Evolutionary conservation across 768 basidiomycete species (phyloP).

Genomic region (Lactarius indigo): DNA sequence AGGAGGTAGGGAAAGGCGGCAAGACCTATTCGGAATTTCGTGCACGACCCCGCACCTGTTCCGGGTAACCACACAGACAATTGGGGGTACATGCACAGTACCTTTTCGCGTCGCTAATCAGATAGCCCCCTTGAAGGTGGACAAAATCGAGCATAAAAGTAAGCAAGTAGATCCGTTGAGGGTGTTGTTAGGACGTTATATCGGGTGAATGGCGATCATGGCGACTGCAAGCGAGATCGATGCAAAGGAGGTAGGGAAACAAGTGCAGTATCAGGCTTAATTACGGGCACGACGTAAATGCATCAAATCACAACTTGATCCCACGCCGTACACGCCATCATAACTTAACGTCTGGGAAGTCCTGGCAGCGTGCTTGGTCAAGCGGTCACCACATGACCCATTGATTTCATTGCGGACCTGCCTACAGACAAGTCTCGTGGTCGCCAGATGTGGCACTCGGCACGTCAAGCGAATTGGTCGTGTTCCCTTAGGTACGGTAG

Average conservation of each 20-base stretch:
- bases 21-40: neutral
- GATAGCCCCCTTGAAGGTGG: neutral
- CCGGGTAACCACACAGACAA: neutral
- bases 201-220: conserved; percentile 6
- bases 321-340: conserved; percentile 14
- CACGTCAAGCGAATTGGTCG: conserved; percentile 1
- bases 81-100: neutral
- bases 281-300: neutral
- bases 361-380: neutral
- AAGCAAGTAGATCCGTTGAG: neutral
- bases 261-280: neutral
- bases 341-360: neutral
- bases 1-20: neutral
- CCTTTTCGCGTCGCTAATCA: neutral
- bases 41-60: neutral
- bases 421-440: neutral
- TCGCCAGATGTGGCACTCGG: neutral
- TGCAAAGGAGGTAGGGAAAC: neutral
- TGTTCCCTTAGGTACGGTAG: neutral
- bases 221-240: conserved; percentile 6
- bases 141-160: neutral
- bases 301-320: neutral
- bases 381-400: conserved; percentile 14
- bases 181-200: neutral
- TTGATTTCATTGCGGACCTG: neutral